Percentiles rank a stretch among this genome's conserved stretches.
These are phyloP conservation scores for Juncus inflexus DNA, from an alignment of 176 grass and related monocot genomes.

Conservation along the genomic window DNA sequence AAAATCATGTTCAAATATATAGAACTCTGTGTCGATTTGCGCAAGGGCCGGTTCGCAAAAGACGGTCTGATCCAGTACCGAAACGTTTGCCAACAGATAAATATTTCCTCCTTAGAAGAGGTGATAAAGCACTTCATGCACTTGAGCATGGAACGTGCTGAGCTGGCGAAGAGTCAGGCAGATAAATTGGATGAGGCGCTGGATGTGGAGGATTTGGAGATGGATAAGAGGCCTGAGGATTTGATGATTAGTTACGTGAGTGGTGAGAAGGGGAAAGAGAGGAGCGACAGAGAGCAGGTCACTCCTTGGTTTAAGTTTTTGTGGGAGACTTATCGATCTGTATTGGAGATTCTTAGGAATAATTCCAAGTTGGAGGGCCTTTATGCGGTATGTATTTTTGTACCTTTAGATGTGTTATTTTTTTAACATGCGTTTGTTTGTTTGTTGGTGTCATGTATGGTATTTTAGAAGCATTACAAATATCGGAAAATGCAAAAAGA, in stretches of 20 bases:
- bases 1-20: constrained; percentile 99
- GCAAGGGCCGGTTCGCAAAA: constrained; percentile 92
- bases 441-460: too few species aligned
- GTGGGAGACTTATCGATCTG: constrained; percentile 94
- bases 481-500: too few species aligned
- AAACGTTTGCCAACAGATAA: constrained; percentile 97
- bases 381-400: constrained; percentile 71
- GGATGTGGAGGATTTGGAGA: constrained; percentile 95
- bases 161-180: constrained; percentile 68
- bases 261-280: constrained; percentile 89
- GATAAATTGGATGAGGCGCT: constrained; percentile 87
- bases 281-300: constrained; percentile 85
- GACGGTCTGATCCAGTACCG: constrained; percentile 96
- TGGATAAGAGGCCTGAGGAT: constrained; percentile 90
- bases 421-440: neutral
- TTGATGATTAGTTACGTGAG: constrained; percentile 96
- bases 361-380: constrained; percentile 93
- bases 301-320: constrained; percentile 99
- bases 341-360: constrained; percentile 86
- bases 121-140: constrained; percentile 98
- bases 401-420: constrained; percentile 1
- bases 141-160: constrained; percentile 72
- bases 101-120: constrained; percentile 85
- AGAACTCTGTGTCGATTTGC: constrained; percentile 83
- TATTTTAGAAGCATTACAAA: too few species aligned